Conservation (phyloP, 371 early-diverging fungal genomes). For the Syncephalastrum sp. region DNA sequence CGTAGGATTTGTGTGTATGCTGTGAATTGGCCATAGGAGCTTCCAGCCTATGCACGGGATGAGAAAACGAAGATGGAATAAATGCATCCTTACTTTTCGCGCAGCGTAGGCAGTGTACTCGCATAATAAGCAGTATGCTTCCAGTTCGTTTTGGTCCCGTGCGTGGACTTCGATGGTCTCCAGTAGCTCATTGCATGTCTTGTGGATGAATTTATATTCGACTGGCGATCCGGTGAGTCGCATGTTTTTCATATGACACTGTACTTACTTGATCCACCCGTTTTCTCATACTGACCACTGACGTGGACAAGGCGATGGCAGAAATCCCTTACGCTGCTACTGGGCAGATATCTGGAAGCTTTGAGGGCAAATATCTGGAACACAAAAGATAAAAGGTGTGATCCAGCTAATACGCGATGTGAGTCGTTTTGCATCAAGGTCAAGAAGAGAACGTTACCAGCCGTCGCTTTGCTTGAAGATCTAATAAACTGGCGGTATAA, state of each 20-base stretch:
- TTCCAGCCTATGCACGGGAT: conserved; percentile 17
- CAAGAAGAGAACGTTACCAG: conserved; percentile 14
- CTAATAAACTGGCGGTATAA: conserved; percentile 23
- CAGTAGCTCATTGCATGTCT: conserved; percentile 21
- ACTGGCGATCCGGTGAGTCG: conserved; percentile 2
- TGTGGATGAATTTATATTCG: conserved; percentile 24
- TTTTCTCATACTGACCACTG: conserved; percentile 34
- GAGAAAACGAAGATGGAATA: not conserved
- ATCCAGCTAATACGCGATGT: not conserved
- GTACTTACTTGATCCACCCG: conserved; percentile 20
- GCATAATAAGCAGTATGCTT: conserved; percentile 35
- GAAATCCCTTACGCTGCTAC: conserved; percentile 7
- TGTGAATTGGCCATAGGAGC: conserved; percentile 22
- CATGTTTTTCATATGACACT: not conserved
- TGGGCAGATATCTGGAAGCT: conserved; percentile 6
- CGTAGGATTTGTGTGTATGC: conserved; percentile 32
- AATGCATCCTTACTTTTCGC: conserved; percentile 23
- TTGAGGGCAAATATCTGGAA: conserved; percentile 22
- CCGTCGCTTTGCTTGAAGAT: conserved; percentile 20
- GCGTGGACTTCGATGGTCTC: conserved; percentile 12
- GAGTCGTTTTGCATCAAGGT: not conserved
- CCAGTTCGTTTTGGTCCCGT: conserved; percentile 23
- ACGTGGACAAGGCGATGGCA: conserved; percentile 35
- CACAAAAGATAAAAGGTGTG: conserved; percentile 13
- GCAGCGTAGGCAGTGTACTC: conserved; percentile 42